phyloP scores from a whole-genome alignment of 2,329 filamentous ascomycete species.

The Phialophora chinensis region DNA sequence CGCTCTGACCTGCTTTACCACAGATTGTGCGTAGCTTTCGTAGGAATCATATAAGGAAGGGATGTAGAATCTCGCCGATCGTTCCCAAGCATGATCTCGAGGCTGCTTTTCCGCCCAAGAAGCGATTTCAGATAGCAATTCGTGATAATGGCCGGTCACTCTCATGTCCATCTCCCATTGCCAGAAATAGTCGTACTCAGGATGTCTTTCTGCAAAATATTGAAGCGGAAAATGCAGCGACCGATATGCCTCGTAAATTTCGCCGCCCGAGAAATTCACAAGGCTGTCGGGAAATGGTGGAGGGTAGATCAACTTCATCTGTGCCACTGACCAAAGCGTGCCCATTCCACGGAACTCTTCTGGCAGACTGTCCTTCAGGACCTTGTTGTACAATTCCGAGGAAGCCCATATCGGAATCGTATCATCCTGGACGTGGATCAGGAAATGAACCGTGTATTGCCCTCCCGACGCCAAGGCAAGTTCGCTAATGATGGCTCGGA shows the following conservation, averaged over 20 bases:
- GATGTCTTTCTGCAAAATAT: conserved; percentile 67
- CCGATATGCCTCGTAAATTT: conserved; percentile 56
- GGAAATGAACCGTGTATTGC: conserved; percentile 77
- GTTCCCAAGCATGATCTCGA: conserved; percentile 77
- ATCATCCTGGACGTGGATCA: conserved; percentile 78
- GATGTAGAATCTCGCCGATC: conserved; percentile 77
- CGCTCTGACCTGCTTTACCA: conserved; percentile 26
- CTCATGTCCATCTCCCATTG: conserved; percentile 75
- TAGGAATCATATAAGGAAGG: conserved; percentile 51
- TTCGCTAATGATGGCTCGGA: conserved; percentile 39
- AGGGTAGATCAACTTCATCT: conserved; percentile 37
- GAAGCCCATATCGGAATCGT: conserved; percentile 76
- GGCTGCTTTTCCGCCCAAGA: conserved; percentile 72
- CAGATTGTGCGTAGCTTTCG: conserved; percentile 25
- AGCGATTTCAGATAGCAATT: conserved; percentile 72
- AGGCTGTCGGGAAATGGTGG: conserved; percentile 41
- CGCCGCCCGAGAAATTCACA: conserved; percentile 39
- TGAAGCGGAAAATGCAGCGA: conserved; percentile 67
- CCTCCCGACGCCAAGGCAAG: conserved; percentile 74
- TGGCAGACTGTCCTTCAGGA: conserved; percentile 47
- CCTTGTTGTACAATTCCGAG: conserved; percentile 66
- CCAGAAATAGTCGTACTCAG: conserved; percentile 71
- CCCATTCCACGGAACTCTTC: conserved; percentile 47
- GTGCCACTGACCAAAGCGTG: conserved; percentile 43
- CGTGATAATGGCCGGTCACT: conserved; percentile 70